Base-by-base conservation (phyloP, 805 yeast species). In the Pichia sporocuriosa region DNA sequence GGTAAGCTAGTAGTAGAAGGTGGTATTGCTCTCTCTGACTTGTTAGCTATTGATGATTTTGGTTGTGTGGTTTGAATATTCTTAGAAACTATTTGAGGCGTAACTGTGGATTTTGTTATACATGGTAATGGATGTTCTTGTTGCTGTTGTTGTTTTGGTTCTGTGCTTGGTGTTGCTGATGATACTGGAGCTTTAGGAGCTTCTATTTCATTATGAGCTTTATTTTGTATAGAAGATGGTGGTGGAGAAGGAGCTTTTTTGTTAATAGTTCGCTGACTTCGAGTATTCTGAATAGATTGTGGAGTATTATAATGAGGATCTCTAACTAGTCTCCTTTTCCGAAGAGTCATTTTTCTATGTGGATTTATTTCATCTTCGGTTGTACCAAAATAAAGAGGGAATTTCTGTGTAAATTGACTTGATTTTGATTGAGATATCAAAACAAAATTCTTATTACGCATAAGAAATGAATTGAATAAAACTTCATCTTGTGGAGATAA, bases 321-420 rank as follows among this genome's bases (percentile, higher is more conserved):
- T 23, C 36, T 34, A 10, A 33, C 16, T 15, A 48, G 37, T 46
- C 63, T 50, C 39, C 54, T 52, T 22, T 48, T 46, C 27, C 46
- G 38, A 16, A 59, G 37, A 9, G 60, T 47, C 33, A 46, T 37
- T 40, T 45, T 51, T 45, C 63, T 51, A 35, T 49, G 52, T 7
- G 36, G 35, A 8, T 32, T 46, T 39, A 60, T 59, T 35, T 59
- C 66, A 9, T 50, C 50, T 42, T 58, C 63, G 24, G 52, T 48
- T 6, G 65, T 58, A 28, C 65, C 65, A 39, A 60, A 56, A 42
- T 54, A 62, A 27, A 55, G 38, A 9, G 66, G 67, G 27, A 62
- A 53, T 8, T 32, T 6, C 13, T 39, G 46, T 16, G 46, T 37
- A n/a, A 43, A 27, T 17, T 37, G 35, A 7, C 39, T 34, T 10